Percentiles rank a stretch among this genome's conserved stretches.
Evolutionary conservation across 352 stramenopile species (phyloP).

Genomic region (Halophytophthora batemanensis): DNA sequence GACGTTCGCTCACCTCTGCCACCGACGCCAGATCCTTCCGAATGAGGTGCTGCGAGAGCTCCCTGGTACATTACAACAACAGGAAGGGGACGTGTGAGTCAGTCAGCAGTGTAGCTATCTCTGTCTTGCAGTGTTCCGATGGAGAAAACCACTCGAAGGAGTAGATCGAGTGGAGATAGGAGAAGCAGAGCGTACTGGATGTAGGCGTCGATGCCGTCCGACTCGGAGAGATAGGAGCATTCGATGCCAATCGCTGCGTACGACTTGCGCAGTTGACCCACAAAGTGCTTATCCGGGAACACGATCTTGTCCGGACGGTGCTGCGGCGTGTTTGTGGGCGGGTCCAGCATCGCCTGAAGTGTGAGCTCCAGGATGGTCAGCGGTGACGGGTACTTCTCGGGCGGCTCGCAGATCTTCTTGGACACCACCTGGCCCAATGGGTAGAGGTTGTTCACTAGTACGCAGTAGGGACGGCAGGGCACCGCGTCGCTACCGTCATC

Average conservation of each 20-base stretch:
- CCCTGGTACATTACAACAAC: conserved; percentile 22
- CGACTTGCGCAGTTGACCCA: conserved; percentile 73
- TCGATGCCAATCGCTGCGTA: conserved; percentile 75
- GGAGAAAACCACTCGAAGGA: not conserved
- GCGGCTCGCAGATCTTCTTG: conserved; percentile 84
- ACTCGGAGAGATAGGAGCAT: conserved; percentile 84
- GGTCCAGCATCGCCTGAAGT: conserved; percentile 74
- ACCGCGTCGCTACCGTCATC: conserved; percentile 55
- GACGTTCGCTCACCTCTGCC: conserved; percentile 70
- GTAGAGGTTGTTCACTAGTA: conserved; percentile 87
- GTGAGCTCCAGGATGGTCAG: conserved; percentile 69
- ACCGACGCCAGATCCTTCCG: conserved; percentile 80
- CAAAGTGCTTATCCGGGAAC: conserved; percentile 77
- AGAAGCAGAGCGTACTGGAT: conserved; percentile 51
- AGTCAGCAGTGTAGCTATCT: not conserved
- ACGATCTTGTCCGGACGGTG: conserved; percentile 84
- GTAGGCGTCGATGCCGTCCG: conserved; percentile 80
- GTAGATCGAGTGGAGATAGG: not conserved
- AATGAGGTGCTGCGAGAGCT: conserved; percentile 78
- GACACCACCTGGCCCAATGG: conserved; percentile 79
- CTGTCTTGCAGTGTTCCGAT: not conserved
- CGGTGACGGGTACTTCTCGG: conserved; percentile 71
- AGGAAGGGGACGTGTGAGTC: not conserved
- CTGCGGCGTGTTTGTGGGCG: conserved; percentile 65
- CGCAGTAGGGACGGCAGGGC: conserved; percentile 80